Evolutionary conservation across 441 rosid species (phyloP).

Genomic region (Breynia disticha): DNA sequence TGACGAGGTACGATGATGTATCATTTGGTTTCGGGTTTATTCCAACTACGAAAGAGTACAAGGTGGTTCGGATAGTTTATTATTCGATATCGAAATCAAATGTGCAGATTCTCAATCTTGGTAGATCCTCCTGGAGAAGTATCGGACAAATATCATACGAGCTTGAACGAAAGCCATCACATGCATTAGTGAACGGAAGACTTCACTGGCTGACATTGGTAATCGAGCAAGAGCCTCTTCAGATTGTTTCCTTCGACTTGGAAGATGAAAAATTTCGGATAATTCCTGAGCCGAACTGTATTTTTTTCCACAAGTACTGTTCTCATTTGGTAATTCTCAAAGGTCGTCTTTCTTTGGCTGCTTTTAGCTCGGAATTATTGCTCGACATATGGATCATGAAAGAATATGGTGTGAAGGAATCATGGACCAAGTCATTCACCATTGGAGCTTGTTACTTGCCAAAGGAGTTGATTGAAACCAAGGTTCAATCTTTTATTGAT

Average conservation of each 20-base stretch:
- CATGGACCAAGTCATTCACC: slow-evolving; percentile 11
- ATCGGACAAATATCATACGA: background rate
- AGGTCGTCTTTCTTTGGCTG: slow-evolving; percentile 16
- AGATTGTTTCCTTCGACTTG: background rate
- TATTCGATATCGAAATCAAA: background rate
- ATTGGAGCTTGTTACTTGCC: slow-evolving; percentile 4
- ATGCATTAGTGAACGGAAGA: background rate
- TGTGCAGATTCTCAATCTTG: background rate
- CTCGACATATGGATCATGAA: slow-evolving; percentile 16
- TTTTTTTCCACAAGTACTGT: background rate
- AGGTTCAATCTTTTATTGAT: background rate
- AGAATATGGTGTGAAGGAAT: slow-evolving; percentile 9
- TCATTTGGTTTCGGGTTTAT: slow-evolving; percentile 8
- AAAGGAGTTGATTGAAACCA: background rate
- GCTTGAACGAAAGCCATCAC: background rate
- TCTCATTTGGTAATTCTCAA: slow-evolving; percentile 7
- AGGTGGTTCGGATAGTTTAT: background rate
- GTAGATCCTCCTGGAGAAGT: background rate
- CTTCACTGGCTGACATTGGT: background rate
- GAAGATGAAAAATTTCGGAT: background rate
- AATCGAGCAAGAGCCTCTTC: background rate
- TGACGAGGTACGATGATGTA: background rate
- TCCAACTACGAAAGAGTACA: background rate
- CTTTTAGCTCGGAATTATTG: background rate
- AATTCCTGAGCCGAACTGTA: background rate